phyloP scores from a whole-genome alignment of 768 basidiomycete genomes.

The Lactarius pseudohatsudake region DNA sequence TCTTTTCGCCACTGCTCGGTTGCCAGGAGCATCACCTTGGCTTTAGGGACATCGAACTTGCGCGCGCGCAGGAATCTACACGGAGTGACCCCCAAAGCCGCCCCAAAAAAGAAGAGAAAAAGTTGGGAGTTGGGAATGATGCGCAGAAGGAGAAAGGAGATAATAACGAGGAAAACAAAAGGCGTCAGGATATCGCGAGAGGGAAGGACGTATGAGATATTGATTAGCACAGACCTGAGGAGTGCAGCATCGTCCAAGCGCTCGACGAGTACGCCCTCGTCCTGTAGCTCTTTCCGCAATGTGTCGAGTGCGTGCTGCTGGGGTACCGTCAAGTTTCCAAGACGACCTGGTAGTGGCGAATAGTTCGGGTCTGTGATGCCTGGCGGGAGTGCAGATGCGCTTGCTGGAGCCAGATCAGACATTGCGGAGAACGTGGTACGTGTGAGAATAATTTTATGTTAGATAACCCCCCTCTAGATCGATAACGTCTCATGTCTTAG shows the following conservation, averaged over 20 bases:
- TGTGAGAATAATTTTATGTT: neutral
- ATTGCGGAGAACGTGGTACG: slow-evolving; percentile 1
- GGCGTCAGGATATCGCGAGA: neutral
- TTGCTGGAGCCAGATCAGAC: slow-evolving; percentile 38
- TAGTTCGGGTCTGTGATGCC: slow-evolving; percentile 65
- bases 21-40: slow-evolving; percentile 80
- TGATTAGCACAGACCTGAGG: slow-evolving; percentile 48
- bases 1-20: slow-evolving; percentile 90
- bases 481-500: neutral
- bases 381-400: slow-evolving; percentile 54
- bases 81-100: neutral
- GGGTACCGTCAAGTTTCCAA: slow-evolving; percentile 69
- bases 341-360: slow-evolving; percentile 65
- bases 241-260: slow-evolving; percentile 72
- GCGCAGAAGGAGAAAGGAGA: neutral
- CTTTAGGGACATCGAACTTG: slow-evolving; percentile 81
- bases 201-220: neutral
- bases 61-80: slow-evolving; percentile 86
- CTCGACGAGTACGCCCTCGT: slow-evolving; percentile 59
- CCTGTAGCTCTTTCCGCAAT: slow-evolving; percentile 62
- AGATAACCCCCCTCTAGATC: slow-evolving; percentile 8
- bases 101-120: neutral
- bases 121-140: neutral
- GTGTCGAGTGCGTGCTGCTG: slow-evolving; percentile 69
- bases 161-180: neutral